Conservation (phyloP, 768 basidiomycete species). For the Lactifluus pinguis region DNA sequence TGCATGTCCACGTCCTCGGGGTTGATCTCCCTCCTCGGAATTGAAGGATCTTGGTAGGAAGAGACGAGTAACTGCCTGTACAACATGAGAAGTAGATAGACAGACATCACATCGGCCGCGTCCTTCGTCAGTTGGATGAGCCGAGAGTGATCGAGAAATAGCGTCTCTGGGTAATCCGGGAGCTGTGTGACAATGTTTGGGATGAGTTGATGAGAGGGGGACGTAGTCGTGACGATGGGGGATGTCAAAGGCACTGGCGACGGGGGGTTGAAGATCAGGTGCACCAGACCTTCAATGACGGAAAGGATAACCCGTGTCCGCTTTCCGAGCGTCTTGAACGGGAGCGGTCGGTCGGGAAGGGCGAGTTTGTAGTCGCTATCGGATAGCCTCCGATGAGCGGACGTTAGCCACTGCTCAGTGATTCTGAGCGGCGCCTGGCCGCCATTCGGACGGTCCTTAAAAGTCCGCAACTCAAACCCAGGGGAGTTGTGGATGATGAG, state of each 20-base stretch:
- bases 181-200: constrained; percentile 26
- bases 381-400: constrained; percentile 12
- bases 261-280: constrained; percentile 55
- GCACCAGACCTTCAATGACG: constrained; percentile 48
- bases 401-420: constrained; percentile 19
- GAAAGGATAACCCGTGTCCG: constrained; percentile 18
- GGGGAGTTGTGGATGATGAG: constrained; percentile 75
- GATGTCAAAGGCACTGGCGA: constrained; percentile 27
- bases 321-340: constrained; percentile 21
- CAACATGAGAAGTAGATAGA: constrained; percentile 76
- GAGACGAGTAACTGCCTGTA: constrained; percentile 66
- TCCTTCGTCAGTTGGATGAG: constrained; percentile 59
- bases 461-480: constrained; percentile 70
- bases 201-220: constrained; percentile 22
- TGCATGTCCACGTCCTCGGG: constrained; percentile 46
- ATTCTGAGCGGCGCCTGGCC: constrained; percentile 18
- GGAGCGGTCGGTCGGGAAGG: constrained; percentile 38
- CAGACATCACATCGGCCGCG: constrained; percentile 59
- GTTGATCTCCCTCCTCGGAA: constrained; percentile 28
- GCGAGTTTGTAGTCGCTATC: constrained; percentile 10
- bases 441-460: constrained; percentile 46
- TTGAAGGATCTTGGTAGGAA: constrained; percentile 26
- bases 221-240: constrained; percentile 27
- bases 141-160: constrained; percentile 70
- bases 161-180: constrained; percentile 61